Evolutionary conservation across 345 rosid genomes (phyloP), one percentile per base, ranked within the genome.

Genomic region (Isatis tinctoria): DNA sequence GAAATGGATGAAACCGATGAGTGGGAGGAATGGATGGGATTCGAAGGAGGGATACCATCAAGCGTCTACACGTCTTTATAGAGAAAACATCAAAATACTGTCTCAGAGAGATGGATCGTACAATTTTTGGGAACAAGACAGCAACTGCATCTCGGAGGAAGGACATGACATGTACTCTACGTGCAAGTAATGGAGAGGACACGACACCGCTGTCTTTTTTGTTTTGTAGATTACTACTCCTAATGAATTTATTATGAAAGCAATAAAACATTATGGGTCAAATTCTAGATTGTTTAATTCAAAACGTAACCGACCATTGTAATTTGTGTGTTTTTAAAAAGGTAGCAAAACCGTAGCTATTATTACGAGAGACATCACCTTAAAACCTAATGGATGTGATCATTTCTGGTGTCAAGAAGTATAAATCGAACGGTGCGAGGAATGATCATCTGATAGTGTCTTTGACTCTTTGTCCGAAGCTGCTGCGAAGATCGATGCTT

Each of bases 41-140:
- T 60, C 6, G 79, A 75, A 75, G 74, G 79, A 53, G 79, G 74
- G 17, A 18, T 75, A 11, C 79, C 73, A 17, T 66, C 79, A 60
- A 12, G 56, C 11, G 8, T 59, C 36, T 37, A 65, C 49, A 24
- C 24, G 18, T 61, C 64, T 51, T 68, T 22, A 11, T 69, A 67
- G 43, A 52, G 28, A 48, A 10, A 48, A 48, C 3, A 49, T 22
- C 30, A 22, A 22, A 37, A 39, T 33, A 14, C 63, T 27, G 17
- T 61, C 53, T 62, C 84, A 6, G 56, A 17, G 47, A 83, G 86
- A 75, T 82, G 82, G 54, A 85, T 87, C 39, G 86, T 82, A 76
- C 88, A 83, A 10, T 78, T 58, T 60, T 83, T 76, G 0, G 85
- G 84, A 65, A 85, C 87, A 39, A 85, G 16, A 67, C 91, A 83